Conservation (phyloP, 2,329 filamentous ascomycete genomes). For the Dothideomycetes sp. region DNA sequence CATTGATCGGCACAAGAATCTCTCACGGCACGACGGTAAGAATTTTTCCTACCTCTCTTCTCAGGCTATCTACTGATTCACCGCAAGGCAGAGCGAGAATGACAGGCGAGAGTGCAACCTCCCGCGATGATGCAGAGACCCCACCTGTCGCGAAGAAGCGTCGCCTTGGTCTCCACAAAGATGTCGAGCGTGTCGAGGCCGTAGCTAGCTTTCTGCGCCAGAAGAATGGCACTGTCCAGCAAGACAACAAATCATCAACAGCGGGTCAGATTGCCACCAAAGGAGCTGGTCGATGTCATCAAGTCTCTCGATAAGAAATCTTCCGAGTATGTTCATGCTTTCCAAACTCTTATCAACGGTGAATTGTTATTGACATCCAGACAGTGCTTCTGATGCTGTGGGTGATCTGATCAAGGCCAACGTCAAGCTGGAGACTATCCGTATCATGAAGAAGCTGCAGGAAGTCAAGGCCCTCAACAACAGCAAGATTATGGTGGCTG, state of each 20-base stretch:
- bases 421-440: neutral
- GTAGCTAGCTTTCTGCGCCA: neutral
- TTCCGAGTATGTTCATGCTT: neutral
- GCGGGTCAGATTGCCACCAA: neutral
- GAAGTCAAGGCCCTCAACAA: neutral
- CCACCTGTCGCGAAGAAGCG: neutral
- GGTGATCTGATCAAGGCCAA: neutral
- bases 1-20: no score
- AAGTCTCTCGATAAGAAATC: neutral
- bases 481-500: neutral
- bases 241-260: neutral
- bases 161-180: neutral
- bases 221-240: neutral
- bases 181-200: neutral
- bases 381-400: neutral
- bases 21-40: no score
- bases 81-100: no score
- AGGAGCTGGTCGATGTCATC: neutral
- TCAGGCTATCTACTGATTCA: no score
- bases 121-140: no score
- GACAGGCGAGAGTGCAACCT: no score
- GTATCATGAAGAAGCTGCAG: neutral
- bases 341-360: accelerated
- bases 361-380: neutral
- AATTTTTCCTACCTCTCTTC: no score